Base-by-base conservation (phyloP, 768 basidiomycete species). In the Boletales sp. region DNA sequence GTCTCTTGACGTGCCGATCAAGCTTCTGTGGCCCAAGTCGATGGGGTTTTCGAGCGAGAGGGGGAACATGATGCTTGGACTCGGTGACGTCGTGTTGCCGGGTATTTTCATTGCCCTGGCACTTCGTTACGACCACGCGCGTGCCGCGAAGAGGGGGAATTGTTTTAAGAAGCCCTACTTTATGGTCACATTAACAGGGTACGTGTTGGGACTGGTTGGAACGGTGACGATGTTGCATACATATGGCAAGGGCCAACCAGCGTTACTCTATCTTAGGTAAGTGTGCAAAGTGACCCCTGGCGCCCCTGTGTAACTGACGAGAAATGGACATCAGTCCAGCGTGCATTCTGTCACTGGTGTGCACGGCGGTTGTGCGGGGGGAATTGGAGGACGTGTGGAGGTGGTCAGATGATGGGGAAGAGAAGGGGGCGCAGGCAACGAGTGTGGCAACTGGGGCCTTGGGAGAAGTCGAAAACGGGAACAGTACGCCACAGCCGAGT, bases 191-290 rank as follows among this genome's bases (percentile, higher is more conserved):
- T 63, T 97, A 47, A 54, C 69, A 5, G 90, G 85, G 19, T 98
- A 98, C 68, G 70, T 86, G 18, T 48, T 73, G 33, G 94, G 91
- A 2, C 78, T 97, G 31, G 67, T 73, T 15, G 75, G 74, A 13
- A 94, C 94, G 8, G 91, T 96, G 81, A 60, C 66, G 0, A 88
- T 94, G 19, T 92, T 96, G 93, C 90, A 95, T 61, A 61, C 70
- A 36, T 85, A 82, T 57, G 73, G 75, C 31, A 76, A 75, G 8
- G 92, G 90, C 4, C 95, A 99, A 59, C 95, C 95, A 1, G 95
- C 95, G 2, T 70, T 99, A 48, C 72, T 99, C 40, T 99, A 97
- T 69, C 78, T 99, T 54, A 88, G 87, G 88, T 87, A 58, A 61
- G 80, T 14, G 36, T 21, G 4, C 21, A 21, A 21, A 2, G 21